A percentile compares a stretch with the other conserved stretches of the same genome.
These are phyloP conservation scores for Kwoniella bestiolae DNA, from an alignment of 768 basidiomycete species.

Conservation along the genomic window DNA sequence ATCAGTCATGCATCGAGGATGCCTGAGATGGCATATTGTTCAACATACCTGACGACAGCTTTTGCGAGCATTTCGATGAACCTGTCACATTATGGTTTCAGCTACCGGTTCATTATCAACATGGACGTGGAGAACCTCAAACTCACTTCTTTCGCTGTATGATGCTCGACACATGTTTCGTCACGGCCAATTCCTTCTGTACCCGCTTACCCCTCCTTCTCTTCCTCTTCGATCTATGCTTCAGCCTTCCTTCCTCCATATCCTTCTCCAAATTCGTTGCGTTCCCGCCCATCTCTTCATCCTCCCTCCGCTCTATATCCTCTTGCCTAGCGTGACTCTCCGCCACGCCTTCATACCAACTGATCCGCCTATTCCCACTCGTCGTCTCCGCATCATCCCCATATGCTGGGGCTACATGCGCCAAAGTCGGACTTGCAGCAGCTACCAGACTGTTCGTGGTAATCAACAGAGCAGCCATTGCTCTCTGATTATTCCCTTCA, in stretches of 20 bases:
- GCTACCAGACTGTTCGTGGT: constrained; percentile 34
- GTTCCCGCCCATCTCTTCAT: constrained; percentile 14
- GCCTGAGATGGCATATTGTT: neutral
- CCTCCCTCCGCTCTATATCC: constrained; percentile 30
- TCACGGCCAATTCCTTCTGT: constrained; percentile 48
- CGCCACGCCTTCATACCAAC: constrained; percentile 31
- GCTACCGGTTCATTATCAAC: neutral
- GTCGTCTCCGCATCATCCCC: constrained; percentile 41
- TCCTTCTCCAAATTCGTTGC: constrained; percentile 28
- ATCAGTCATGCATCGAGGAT: neutral
- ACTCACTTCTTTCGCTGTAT: constrained; percentile 45
- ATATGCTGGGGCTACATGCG: constrained; percentile 39
- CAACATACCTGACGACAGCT: constrained; percentile 45
- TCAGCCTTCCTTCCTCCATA: constrained; percentile 24
- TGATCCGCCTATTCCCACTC: constrained; percentile 33
- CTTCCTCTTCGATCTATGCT: constrained; percentile 12
- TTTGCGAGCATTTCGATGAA: constrained; percentile 52
- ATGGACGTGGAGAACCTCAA: no score
- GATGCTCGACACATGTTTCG: constrained; percentile 43
- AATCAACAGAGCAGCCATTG: constrained; percentile 44
- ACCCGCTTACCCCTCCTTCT: constrained; percentile 35
- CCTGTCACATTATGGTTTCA: constrained; percentile 11
- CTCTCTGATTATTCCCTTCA: constrained; percentile 3
- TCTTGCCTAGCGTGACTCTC: constrained; percentile 34
- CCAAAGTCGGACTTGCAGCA: constrained; percentile 36